Evolutionary conservation across 352 stramenopile species (phyloP).

Genomic region (Aphanomyces cochlioides): DNA sequence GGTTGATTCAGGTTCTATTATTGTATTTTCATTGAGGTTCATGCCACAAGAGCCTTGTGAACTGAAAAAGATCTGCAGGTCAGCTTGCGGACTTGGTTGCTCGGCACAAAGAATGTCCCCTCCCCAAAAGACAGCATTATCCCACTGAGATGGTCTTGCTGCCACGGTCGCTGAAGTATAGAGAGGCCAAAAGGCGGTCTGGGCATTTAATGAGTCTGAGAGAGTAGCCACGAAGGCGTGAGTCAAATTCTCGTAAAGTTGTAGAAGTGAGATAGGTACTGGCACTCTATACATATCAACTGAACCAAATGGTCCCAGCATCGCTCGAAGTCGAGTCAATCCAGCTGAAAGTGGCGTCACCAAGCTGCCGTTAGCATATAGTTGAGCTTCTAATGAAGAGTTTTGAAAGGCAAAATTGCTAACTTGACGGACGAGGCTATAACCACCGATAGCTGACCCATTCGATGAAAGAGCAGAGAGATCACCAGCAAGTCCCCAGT

Average conservation of each 20-base stretch:
- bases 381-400: neutral
- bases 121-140: neutral
- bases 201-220: neutral
- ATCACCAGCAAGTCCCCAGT: neutral
- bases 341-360: neutral
- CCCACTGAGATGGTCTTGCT: neutral
- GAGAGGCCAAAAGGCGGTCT: neutral
- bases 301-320: constrained; percentile 14
- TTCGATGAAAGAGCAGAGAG: neutral
- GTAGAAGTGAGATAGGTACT: neutral
- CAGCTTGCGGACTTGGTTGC: neutral
- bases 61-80: neutral
- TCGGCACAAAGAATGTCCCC: constrained; percentile 10
- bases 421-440: constrained; percentile 9
- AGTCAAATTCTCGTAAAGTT: neutral
- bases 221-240: neutral
- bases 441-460: neutral
- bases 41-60: constrained; percentile 5
- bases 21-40: constrained; percentile 8
- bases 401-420: constrained; percentile 17
- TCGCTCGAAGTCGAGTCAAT: neutral
- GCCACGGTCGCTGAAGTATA: neutral
- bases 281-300: neutral
- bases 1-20: neutral
- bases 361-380: neutral